Evolutionary conservation across 106 monocot species (phyloP), one percentile per base, ranked within the genome.

Genomic region (Platanthera guangdongensis): DNA sequence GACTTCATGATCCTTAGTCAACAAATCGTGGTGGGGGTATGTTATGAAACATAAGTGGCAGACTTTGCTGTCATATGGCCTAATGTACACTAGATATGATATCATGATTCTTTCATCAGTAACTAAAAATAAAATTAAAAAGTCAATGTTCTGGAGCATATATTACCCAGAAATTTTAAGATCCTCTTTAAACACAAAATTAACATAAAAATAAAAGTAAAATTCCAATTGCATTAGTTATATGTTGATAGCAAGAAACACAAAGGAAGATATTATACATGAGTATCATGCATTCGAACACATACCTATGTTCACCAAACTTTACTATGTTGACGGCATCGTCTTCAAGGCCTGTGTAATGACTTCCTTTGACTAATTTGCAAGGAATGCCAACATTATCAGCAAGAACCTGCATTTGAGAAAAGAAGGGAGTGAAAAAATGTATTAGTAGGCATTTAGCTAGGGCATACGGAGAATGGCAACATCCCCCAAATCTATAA

Each of bases 311-410:
- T 78, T 83, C 75, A 28, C 83, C 83, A 83, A 87, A 73, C 83
- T 94, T 97, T 75, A 97, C 81, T 68, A 97, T 91, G 80, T 93
- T 91, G 50, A 97, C 86, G 80, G 97, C 97, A 86, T 94, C 93
- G 64, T 92, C 91, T 77, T 97, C 97, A 52, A 87, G 70, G 55
- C 97, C 97, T 72, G 97, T 94, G 71, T 97, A 97, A 68, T 97
- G 91, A 80, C 89, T 97, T 78, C 97, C 94, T 86, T 94, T 97
- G 39, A 97, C 91, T 13, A 97, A 78, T 74, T 83, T 97, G 82
- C 97, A 97, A 67, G 89, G 87, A 81, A 97, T 85, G 21, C 93
- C 93, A 64, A 97, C 83, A 79, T 88, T 88, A 85, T 97, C 97
- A 67, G 97, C 91, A 68, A 97, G 84, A 76, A 94, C 86, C 97